These are phyloP conservation scores for Eucalyptus polyanthemos DNA, from an alignment of 345 rosid genomes.

Conservation along the genomic window DNA sequence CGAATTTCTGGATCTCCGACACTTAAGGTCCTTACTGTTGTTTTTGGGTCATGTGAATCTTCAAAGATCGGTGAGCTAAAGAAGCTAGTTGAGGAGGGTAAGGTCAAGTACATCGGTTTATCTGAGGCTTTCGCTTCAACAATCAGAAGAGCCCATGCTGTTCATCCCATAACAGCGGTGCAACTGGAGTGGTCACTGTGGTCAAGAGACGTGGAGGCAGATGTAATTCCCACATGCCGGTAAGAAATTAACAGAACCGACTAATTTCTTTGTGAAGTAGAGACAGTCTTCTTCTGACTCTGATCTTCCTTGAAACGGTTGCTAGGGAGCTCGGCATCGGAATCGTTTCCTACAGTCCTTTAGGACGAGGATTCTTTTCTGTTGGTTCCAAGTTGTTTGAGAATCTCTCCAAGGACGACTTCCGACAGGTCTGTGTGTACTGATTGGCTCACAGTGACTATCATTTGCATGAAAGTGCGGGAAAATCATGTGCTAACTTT, in stretches of 20 bases:
- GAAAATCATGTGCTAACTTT: neutral
- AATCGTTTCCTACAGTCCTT: slow-evolving; percentile 59
- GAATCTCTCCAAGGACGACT: slow-evolving; percentile 23
- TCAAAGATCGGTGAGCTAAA: neutral
- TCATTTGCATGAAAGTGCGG: neutral
- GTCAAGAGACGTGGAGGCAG: slow-evolving; percentile 74
- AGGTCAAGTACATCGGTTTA: slow-evolving; percentile 57
- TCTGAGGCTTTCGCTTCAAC: slow-evolving; percentile 81
- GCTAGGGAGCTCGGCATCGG: slow-evolving; percentile 69
- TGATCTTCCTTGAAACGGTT: neutral
- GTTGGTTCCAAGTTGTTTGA: slow-evolving; percentile 48
- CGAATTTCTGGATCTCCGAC: neutral
- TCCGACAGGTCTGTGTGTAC: slow-evolving; percentile 25
- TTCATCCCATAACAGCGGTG: slow-evolving; percentile 67
- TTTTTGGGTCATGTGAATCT: neutral
- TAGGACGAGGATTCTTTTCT: slow-evolving; percentile 61
- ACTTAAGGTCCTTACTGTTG: neutral
- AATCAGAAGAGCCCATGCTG: slow-evolving; percentile 68
- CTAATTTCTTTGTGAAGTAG: neutral
- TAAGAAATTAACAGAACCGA: neutral
- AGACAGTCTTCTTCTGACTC: neutral
- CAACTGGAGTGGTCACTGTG: slow-evolving; percentile 83
- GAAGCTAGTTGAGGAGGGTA: slow-evolving; percentile 34
- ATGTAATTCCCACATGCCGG: slow-evolving; percentile 35
- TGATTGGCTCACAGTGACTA: neutral